Conservation (phyloP, 192 early-diverging fungal species). For the Gryganskiella cystojenkinii region DNA sequence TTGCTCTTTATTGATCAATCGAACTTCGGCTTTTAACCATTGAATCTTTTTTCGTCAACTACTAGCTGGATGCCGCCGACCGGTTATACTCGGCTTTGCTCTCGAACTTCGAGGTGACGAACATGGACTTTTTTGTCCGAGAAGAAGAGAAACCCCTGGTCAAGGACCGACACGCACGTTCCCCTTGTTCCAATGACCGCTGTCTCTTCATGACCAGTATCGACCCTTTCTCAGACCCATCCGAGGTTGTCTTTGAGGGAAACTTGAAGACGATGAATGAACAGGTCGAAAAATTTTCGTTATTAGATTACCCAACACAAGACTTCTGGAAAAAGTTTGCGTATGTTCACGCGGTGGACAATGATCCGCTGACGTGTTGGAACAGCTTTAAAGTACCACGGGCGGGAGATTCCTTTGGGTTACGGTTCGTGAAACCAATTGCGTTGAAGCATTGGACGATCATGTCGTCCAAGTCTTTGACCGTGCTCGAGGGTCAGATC, state of each 20-base stretch:
- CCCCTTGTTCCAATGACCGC: constrained; percentile 60
- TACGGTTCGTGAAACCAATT: constrained; percentile 56
- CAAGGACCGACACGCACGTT: constrained; percentile 51
- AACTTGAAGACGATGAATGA: constrained; percentile 48
- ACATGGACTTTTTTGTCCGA: constrained; percentile 57
- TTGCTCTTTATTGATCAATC: background rate
- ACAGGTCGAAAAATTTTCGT: constrained; percentile 51
- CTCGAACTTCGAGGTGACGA: constrained; percentile 33
- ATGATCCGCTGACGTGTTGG: constrained; percentile 59
- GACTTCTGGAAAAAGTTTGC: constrained; percentile 52
- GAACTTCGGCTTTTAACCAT: background rate
- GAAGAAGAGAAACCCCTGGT: constrained; percentile 47
- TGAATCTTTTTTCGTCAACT: background rate
- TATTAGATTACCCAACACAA: constrained; percentile 47
- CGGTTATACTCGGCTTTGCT: constrained; percentile 53
- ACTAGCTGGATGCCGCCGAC: constrained; percentile 57
- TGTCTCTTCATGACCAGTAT: constrained; percentile 64
- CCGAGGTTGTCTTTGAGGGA: constrained; percentile 35
- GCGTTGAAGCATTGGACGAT: constrained; percentile 17
- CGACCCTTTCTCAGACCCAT: constrained; percentile 57
- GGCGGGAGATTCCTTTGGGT: constrained; percentile 61
- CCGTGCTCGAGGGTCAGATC: constrained; percentile 24
- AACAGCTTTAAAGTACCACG: constrained; percentile 57
- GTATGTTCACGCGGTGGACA: constrained; percentile 63
- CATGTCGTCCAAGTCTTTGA: constrained; percentile 28